These are phyloP conservation scores for Sanghuangporus sanghuang DNA, from an alignment of 1,284 basidiomycete genomes.

Conservation along the genomic window DNA sequence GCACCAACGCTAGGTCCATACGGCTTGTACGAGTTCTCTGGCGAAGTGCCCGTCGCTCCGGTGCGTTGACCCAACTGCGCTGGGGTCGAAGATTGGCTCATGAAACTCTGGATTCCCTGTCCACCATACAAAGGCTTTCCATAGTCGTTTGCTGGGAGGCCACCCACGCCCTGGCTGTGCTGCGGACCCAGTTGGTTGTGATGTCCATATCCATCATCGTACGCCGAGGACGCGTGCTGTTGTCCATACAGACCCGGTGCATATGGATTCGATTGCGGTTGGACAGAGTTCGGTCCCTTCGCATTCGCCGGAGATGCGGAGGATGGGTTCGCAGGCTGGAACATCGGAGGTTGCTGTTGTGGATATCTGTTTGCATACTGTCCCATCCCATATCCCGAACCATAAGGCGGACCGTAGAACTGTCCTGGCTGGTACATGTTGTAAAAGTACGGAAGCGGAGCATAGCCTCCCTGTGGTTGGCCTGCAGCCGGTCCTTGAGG, in stretches of 20 bases:
- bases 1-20: slow-evolving; percentile 40
- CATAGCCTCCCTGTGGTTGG: slow-evolving; percentile 59
- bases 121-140: slow-evolving; percentile 59
- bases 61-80: slow-evolving; percentile 40
- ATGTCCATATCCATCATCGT: slow-evolving; percentile 65
- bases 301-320: slow-evolving; percentile 58
- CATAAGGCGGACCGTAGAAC: slow-evolving; percentile 69
- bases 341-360: slow-evolving; percentile 26
- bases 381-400: slow-evolving; percentile 60
- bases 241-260: slow-evolving; percentile 60
- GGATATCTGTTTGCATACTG: slow-evolving; percentile 73
- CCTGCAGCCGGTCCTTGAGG: slow-evolving; percentile 45
- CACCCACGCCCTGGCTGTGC: slow-evolving; percentile 44
- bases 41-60: slow-evolving; percentile 44
- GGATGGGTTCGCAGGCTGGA: slow-evolving; percentile 56
- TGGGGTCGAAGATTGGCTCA: slow-evolving; percentile 49
- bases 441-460: slow-evolving; percentile 59
- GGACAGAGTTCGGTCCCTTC: slow-evolving; percentile 51
- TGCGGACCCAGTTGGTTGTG: slow-evolving; percentile 43
- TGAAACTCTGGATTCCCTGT: slow-evolving; percentile 64
- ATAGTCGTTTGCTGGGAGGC: slow-evolving; percentile 52
- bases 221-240: slow-evolving; percentile 46
- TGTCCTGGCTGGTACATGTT: slow-evolving; percentile 43
- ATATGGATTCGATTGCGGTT: slow-evolving; percentile 54
- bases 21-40: slow-evolving; percentile 69